Evolutionary conservation across 139 green algal species (phyloP), one percentile per base, ranked within the genome.

Genomic region (Chlamydomonas asymmetrica): DNA sequence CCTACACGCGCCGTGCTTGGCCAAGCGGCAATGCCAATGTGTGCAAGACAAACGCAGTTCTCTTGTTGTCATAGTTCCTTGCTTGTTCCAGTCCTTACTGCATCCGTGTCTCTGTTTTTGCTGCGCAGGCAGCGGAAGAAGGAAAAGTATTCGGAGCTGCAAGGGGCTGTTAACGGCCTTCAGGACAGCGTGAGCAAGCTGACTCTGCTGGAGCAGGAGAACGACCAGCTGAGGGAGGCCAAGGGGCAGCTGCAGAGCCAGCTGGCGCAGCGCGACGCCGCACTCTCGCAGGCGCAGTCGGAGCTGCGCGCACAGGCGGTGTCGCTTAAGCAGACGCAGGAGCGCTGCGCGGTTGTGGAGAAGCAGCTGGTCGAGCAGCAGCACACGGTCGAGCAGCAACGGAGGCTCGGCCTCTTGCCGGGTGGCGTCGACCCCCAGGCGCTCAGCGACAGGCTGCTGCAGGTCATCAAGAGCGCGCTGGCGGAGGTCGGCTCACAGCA

Each of bases 91-190:
- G n/a, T n/a, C n/a, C n/a, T n/a, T n/a, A n/a, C n/a, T n/a, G n/a
- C n/a, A n/a, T n/a, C n/a, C n/a, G n/a, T n/a, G n/a, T n/a, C n/a
- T n/a, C n/a, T n/a, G n/a, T n/a, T n/a, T n/a, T n/a, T n/a, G n/a
- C n/a, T n/a, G n/a, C 49, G 18, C 66, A 84, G 80, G 59, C 73
- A 86, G 50, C 80, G 80, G 38, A 82, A 82, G 65, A 86, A 86
- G 80, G 74, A 82, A 57, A 86, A 86, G 75, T 80, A 80, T 34
- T 52, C 66, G 56, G 62, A 32, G 8, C 75, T 86, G 13, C 75
- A 86, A 45, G 71, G 48, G 57, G 80, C 65, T 2, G 80, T 86
- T 22, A 71, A 70, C 9, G 50, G 65, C 35, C 71, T 86, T 2
- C 73, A 69, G 50, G 22, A 38, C 41, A 70, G 71, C 43, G 60